Base-by-base conservation (phyloP, 352 stramenopile species). In the Pythium apleroticum region DNA sequence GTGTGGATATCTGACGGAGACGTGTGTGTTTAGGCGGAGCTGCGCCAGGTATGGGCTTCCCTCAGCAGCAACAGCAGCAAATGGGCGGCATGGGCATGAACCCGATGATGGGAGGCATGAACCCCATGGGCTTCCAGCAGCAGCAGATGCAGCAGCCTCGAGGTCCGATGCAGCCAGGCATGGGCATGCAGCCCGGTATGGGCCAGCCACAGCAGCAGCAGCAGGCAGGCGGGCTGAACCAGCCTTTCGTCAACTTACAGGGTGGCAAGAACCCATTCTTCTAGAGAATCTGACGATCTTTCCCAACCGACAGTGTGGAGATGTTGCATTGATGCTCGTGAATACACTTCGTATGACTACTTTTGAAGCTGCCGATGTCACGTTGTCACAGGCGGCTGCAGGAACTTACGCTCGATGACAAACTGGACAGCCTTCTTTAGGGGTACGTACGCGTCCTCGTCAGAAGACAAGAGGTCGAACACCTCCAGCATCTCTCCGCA, bases 161-260 rank as follows among this genome's bases (percentile, higher is more conserved):
- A 27, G 80, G 82, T n/a, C 68, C 65, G 41, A 74, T 81, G 69
- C 81, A 84, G 30, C 66, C 66, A 41, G 70, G 71, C 24, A 78
- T 75, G 76, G 71, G 72, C 9, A 76, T 78, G 53, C 70, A 75
- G 10, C 19, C 20, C 17, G 35, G 31, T 10, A 50, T 52, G 25
- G 75, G 81, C 7, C 78, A 73, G 24, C 77, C 55, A 12, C 76
- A 68, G 17, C 79, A 80, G 31, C 81, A 70, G 46, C 72, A 81
- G 66, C 52, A 75, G 19, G 52, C 62, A 48, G 72, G 74, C 6
- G 79, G 84, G 43, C 65, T 91, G 52, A 89, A 80, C 73, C 81
- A 93, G 66, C 71, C 84, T n/a, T 93, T 93, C 56, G 76, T 90
- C 46, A 91, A 90, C 73, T 79, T 93, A 65, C 56, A 68, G 52